Base-by-base conservation (phyloP, 2,329 filamentous ascomycete species). In the Phaeosphaeria sp. region DNA sequence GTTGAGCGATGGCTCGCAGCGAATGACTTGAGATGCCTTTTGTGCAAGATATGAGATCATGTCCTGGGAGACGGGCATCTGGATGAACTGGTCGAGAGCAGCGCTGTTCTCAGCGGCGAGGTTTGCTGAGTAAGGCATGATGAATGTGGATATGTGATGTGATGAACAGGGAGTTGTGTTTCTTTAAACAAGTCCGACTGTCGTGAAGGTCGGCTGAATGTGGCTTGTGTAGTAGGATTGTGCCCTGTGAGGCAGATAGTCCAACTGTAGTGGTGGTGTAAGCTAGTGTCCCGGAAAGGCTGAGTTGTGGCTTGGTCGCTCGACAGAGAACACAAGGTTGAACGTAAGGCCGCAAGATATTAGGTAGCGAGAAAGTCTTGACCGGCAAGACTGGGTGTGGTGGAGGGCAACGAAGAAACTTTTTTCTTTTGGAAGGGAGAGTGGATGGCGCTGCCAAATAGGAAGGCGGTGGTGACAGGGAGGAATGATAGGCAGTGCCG, bases 51-150 rank as follows among this genome's bases (percentile, higher is more conserved):
- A 91, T 58, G 82, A 77, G 70, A 95, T 90, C 91, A 95, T 95
- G 54, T 89, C 84, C 68, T 84, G 84, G 73, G 84, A 88, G 63
- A 95, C 91, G 9, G 89, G 89, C 67, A 86, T 85, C 79, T 90
- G 91, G 80, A 95, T 86, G 76, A 95, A 94, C 71, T 91, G 86
- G 71, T 93, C 90, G 64, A 95, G 84, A 49, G 91, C 91, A 53
- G 85, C 85, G 76, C 89, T 86, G 82, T 93, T 93, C 78, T 85
- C 78, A 59, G 75, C 70, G 22, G 66, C 65, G 73, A 78, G 68
- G 69, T 76, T 69, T 74, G 69, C 68, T 68, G 77, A 77, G 76
- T 79, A 81, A 67, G 79, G 73, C 81, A 83, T 83, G 69, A 56
- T 67, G 52, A 51, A 61, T 56, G 44, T 54, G 55, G 50, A 61